A percentile compares a stretch with the other conserved stretches of the same genome.
These are phyloP conservation scores for Anacardium occidentale DNA, from an alignment of 345 rosid genomes.

Conservation along the genomic window DNA sequence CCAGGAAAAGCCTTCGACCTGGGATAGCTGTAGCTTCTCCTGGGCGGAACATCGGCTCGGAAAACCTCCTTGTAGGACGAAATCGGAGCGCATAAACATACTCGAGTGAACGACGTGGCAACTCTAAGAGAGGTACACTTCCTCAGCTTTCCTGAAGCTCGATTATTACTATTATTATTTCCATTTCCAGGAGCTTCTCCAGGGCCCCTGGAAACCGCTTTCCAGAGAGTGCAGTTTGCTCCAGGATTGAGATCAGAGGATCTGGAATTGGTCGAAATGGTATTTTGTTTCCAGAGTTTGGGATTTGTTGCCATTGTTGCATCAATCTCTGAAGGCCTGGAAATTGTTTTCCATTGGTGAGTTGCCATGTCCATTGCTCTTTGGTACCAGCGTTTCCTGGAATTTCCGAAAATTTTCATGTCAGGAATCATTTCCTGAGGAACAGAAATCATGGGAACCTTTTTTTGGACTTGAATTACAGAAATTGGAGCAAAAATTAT, in stretches of 20 bases:
- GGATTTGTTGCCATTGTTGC: slow-evolving; percentile 17
- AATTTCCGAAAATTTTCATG: slow-evolving; percentile 21
- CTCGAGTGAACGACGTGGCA: slow-evolving; percentile 79
- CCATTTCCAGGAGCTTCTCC: slow-evolving; percentile 19
- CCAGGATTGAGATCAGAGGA: slow-evolving; percentile 32
- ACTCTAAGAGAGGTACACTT: slow-evolving; percentile 73
- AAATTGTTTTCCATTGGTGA: slow-evolving; percentile 39
- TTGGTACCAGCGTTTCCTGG: slow-evolving; percentile 93
- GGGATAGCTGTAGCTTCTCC: slow-evolving; percentile 88
- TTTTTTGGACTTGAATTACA: background rate
- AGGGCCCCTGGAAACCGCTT: slow-evolving; percentile 40
- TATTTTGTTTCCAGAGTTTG: slow-evolving; percentile 33
- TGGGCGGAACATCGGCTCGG: slow-evolving; percentile 66
- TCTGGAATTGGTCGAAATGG: slow-evolving; percentile 32
- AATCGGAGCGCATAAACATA: slow-evolving; percentile 87
- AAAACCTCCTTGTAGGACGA: slow-evolving; percentile 88
- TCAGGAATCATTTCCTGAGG: slow-evolving; percentile 22
- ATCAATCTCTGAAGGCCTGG: slow-evolving; percentile 31
- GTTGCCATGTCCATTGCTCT: slow-evolving; percentile 85
- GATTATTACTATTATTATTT: slow-evolving; percentile 17
- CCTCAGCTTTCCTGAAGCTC: slow-evolving; percentile 37
- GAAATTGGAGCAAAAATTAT: slow-evolving; percentile 16
- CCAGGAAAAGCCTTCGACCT: slow-evolving; percentile 50
- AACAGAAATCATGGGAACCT: background rate
- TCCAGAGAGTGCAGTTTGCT: slow-evolving; percentile 40